Percentiles rank a stretch among this genome's conserved stretches.
These are phyloP conservation scores for Fusarium sarcochroum DNA, from an alignment of 2,329 filamentous ascomycete species.

Conservation along the genomic window DNA sequence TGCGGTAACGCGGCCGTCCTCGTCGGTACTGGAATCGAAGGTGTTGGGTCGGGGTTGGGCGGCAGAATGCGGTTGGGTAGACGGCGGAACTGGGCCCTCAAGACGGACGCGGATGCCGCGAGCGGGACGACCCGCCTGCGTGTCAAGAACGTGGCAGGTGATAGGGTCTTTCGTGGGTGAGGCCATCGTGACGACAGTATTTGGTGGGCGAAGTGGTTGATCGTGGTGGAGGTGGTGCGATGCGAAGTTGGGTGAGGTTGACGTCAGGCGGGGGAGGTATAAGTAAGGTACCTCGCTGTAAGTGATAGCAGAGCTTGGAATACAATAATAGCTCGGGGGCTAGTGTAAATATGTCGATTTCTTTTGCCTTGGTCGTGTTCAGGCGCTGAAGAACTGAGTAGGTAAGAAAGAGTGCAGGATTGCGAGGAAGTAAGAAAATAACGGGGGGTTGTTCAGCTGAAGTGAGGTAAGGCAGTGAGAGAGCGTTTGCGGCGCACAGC, in stretches of 20 bases:
- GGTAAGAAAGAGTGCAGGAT: conserved; percentile 5
- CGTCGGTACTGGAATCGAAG: conserved; percentile 79
- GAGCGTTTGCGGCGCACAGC: conserved; percentile 19
- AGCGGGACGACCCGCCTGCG: conserved; percentile 79
- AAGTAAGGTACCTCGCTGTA: neutral
- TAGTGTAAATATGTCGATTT: neutral
- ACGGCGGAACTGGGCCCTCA: conserved; percentile 58
- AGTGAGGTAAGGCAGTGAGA: conserved; percentile 24
- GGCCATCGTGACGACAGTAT: conserved; percentile 34
- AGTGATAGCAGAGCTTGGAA: conserved; percentile 4
- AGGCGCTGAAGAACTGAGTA: neutral
- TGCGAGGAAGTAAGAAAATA: neutral
- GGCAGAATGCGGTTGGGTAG: conserved; percentile 45
- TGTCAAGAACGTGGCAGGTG: conserved; percentile 91
- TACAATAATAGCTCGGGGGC: neutral
- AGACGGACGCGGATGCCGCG: conserved; percentile 76
- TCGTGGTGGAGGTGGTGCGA: conserved; percentile 21
- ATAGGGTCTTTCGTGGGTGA: conserved; percentile 71
- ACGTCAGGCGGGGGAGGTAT: conserved; percentile 32
- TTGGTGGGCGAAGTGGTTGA: conserved; percentile 15
- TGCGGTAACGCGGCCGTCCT: conserved; percentile 78
- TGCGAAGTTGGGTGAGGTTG: conserved; percentile 23
- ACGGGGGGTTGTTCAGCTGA: conserved; percentile 12
- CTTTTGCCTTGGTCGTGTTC: neutral
- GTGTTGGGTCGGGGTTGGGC: conserved; percentile 56